Evolutionary conservation across 148 eudicot genomes (phyloP).

Genomic region (Pharnaceum exiguum): DNA sequence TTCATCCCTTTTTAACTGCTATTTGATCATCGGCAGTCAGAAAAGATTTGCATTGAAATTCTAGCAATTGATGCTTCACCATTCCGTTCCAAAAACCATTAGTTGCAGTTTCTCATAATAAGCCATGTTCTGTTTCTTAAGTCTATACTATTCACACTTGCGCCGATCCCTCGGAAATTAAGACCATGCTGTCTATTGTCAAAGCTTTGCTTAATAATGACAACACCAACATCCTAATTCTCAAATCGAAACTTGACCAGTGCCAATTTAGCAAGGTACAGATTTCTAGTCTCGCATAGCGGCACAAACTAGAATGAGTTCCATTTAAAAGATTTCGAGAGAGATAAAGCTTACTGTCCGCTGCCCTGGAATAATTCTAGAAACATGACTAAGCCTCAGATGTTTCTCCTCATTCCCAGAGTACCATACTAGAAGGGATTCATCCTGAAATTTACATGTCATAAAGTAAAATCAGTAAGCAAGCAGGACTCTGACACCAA

Average conservation of each 20-base stretch:
- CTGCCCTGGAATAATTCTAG: conserved; percentile 76
- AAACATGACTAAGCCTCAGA: conserved; percentile 55
- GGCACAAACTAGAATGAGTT: background rate
- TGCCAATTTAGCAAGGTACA: background rate
- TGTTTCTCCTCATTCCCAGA: conserved; percentile 63
- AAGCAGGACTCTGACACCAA: background rate
- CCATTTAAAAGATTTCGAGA: background rate
- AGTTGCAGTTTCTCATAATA: background rate
- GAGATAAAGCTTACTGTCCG: conserved; percentile 53
- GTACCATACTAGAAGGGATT: conserved; percentile 60
- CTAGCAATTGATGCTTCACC: background rate
- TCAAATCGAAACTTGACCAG: background rate
- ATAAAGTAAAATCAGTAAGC: background rate
- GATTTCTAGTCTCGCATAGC: no score
- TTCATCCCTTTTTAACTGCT: background rate
- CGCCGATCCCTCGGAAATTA: no score
- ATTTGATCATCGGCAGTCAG: background rate
- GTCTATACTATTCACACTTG: background rate
- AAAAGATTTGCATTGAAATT: background rate
- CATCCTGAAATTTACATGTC: conserved; percentile 50
- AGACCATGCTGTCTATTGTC: no score
- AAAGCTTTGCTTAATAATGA: no score
- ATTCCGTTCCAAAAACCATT: background rate
- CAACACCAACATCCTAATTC: background rate
- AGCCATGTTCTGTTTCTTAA: background rate